Evolutionary conservation across 495 filamentous ascomycete species (phyloP), one percentile per base, ranked within the genome.

Genomic region (Cercophora newfieldiana): DNA sequence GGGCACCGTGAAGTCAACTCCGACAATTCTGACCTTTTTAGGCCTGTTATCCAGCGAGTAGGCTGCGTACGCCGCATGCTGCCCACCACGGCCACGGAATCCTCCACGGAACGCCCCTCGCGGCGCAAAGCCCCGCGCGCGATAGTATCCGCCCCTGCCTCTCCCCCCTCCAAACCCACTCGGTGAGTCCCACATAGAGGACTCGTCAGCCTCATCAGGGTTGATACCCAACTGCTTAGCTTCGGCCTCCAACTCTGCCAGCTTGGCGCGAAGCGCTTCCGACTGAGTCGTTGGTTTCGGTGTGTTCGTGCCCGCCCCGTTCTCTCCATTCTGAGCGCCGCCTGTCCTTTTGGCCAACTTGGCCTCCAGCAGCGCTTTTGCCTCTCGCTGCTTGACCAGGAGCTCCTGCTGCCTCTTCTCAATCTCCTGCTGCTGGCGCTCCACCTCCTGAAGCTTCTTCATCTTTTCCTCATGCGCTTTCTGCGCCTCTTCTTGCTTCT

Each of bases 31-130:
- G 14, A 99, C 84, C 61, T 83, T 88, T 78, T 88, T 92, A 1
- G 95, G 90, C 26, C 95, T 84, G 71, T 96, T 96, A 71, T 99
- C 95, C 26, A 99, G 80, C 33, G 90, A 91, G 69, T 91, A 89
- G 10, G 90, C 87, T 7, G 89, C 89, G 61, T 85, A 81, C 0
- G 80, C 79, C 14, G 81, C 82, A 18, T 83, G 81, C 18, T 75
- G 74, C 19, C 84, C 86, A 7, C 86, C 89, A 54, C 88, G 82
- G 1, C 87, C 88, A 54, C 85, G 82, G 68, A 81, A 87, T 22
- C 73, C 81, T n/a, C 85, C 86, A 24, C 84, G 73, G 50, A 68
- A 75, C 28, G 67, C 75, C 66, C 75, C 66, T 71, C 83, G 73
- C 56, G 80, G 61, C 74, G 82, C 70, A 73, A 80, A 72, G 68